Conservation (phyloP, 2,329 filamentous ascomycete genomes). For the Hypoxylon sp. region DNA sequence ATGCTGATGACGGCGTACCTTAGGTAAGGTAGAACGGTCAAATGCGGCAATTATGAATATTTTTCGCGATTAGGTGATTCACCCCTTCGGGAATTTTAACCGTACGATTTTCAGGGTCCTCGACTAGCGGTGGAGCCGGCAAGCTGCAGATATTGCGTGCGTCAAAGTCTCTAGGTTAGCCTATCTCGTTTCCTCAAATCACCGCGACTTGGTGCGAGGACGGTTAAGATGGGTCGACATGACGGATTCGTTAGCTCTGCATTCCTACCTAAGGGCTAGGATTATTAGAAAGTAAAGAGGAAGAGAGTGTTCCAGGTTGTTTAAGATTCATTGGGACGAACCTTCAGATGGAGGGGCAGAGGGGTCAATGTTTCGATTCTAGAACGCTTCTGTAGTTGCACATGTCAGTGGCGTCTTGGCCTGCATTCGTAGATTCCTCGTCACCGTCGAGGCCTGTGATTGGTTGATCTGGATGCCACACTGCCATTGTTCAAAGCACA, state of each 20-base stretch:
- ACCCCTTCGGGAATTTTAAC: constrained; percentile 17
- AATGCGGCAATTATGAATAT: constrained; percentile 17
- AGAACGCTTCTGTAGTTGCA: constrained; percentile 29
- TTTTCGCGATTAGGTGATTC: constrained; percentile 6
- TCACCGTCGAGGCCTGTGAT: constrained; percentile 31
- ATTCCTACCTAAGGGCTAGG: constrained; percentile 6
- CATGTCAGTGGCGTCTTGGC: constrained; percentile 29
- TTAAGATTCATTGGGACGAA: constrained; percentile 5
- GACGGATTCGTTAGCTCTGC: constrained; percentile 16
- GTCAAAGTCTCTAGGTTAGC: constrained; percentile 24
- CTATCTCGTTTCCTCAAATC: constrained; percentile 22
- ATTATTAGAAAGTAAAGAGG: constrained; percentile 14
- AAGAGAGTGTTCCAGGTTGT: constrained; percentile 5
- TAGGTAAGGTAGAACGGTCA: not conserved
- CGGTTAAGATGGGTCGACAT: constrained; percentile 24
- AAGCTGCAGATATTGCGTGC: constrained; percentile 20
- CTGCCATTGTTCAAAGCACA: constrained; percentile 22
- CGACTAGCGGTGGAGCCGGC: constrained; percentile 19
- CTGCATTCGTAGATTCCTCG: constrained; percentile 42
- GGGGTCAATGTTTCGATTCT: constrained; percentile 19
- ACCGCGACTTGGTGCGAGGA: constrained; percentile 18
- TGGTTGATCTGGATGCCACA: constrained; percentile 40
- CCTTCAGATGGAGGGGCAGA: constrained; percentile 12
- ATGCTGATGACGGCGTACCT: not conserved
- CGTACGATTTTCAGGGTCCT: constrained; percentile 40